These are phyloP conservation scores for Piper longum DNA, from an alignment of 164 flowering plant genomes.

Conservation along the genomic window DNA sequence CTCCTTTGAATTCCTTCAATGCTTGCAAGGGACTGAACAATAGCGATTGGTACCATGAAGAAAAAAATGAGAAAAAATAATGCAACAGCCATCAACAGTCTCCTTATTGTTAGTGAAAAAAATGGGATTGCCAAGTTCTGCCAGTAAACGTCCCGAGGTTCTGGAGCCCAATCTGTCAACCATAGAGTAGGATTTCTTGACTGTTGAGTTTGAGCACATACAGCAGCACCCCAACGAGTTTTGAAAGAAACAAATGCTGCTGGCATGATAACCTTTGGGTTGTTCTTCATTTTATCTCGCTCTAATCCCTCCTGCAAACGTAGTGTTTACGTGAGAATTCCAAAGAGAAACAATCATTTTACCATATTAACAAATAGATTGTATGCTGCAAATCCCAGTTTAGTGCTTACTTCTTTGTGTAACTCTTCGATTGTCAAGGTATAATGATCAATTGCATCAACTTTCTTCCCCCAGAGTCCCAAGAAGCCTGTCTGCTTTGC, in stretches of 20 bases:
- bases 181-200: conserved; percentile 72
- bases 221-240: conserved; percentile 86
- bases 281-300: conserved; percentile 28
- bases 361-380: not conserved
- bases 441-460: conserved; percentile 67
- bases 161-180: conserved; percentile 95
- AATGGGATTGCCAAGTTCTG: conserved; percentile 70
- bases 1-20: conserved; percentile 66
- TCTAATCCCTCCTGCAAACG: conserved; percentile 40
- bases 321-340: too few species aligned
- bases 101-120: conserved; percentile 58
- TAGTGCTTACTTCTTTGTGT: conserved; percentile 29
- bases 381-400: not conserved
- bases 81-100: conserved; percentile 55
- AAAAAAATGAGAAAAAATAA: conserved; percentile 85
- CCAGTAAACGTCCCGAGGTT: conserved; percentile 90
- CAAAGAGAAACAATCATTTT: not conserved
- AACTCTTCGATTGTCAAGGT: conserved; percentile 34
- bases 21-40: conserved; percentile 83
- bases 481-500: conserved; percentile 55
- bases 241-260: conserved; percentile 88
- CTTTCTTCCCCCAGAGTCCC: conserved; percentile 53
- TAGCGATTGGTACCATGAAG: conserved; percentile 81
- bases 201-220: conserved; percentile 93
- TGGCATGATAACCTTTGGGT: conserved; percentile 55